Conservation (phyloP, 1,284 basidiomycete species). For the Ustilago lituana region DNA sequence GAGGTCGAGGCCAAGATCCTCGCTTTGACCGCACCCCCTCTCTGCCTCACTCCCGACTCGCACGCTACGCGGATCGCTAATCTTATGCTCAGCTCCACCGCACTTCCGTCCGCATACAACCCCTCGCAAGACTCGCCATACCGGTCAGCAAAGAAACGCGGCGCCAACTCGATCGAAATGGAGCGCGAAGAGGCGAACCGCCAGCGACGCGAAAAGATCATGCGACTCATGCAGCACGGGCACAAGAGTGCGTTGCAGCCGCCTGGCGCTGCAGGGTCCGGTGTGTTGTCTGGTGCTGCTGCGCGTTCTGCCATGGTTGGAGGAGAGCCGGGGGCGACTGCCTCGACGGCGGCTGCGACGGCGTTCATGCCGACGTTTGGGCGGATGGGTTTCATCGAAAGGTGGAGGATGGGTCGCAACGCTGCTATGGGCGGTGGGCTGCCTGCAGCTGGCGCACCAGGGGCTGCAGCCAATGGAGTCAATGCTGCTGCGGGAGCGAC, state of each 20-base stretch:
- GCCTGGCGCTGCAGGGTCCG: neutral
- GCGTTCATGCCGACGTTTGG: constrained; percentile 55
- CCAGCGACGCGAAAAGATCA: constrained; percentile 57
- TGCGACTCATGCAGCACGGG: constrained; percentile 62
- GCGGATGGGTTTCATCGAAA: constrained; percentile 57
- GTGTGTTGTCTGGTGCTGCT: no score
- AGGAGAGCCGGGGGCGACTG: neutral
- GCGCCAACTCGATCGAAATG: constrained; percentile 57
- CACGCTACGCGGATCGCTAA: constrained; percentile 63
- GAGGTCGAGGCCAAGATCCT: constrained; percentile 61
- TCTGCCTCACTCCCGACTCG: constrained; percentile 62
- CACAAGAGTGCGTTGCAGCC: constrained; percentile 19
- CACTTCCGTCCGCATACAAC: constrained; percentile 46
- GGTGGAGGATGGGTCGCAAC: constrained; percentile 56
- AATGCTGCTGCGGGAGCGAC: constrained; percentile 16
- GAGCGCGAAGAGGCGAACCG: constrained; percentile 53
- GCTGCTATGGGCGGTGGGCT: constrained; percentile 30
- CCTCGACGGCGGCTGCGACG: constrained; percentile 15
- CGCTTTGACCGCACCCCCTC: constrained; percentile 57
- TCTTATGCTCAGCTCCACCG: constrained; percentile 60
- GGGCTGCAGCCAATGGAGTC: constrained; percentile 7
- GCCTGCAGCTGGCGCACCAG: constrained; percentile 4
- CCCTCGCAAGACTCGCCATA: constrained; percentile 43
- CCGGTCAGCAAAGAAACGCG: constrained; percentile 40
- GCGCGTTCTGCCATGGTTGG: constrained; percentile 3